Percentiles rank a stretch among this genome's conserved stretches.
phyloP scores from a whole-genome alignment of 2,329 filamentous ascomycete species.

The Thielaviopsis populi region DNA sequence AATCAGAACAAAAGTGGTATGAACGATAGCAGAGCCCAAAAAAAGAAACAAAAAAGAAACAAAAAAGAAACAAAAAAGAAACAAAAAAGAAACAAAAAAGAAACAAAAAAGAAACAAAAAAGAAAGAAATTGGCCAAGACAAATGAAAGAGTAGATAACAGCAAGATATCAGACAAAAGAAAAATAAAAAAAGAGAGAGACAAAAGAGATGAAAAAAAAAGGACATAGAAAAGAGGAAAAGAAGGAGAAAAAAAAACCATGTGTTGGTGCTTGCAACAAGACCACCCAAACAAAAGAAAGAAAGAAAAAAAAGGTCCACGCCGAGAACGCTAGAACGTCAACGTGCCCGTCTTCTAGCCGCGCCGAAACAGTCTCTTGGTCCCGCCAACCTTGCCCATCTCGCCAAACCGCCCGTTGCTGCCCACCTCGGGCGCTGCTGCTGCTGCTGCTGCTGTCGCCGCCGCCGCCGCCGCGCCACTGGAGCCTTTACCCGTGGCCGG shows the following conservation, averaged over 20 bases:
- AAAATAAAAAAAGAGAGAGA: slow-evolving; percentile 6
- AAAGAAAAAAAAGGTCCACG: neutral
- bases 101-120: slow-evolving; percentile 1
- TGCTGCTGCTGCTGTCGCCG: neutral
- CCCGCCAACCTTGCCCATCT: slow-evolving; percentile 55
- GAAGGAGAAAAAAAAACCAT: neutral
- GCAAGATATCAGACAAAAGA: neutral
- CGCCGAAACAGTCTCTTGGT: slow-evolving; percentile 57
- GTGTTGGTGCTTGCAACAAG: no score
- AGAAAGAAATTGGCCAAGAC: neutral
- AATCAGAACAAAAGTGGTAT: neutral
- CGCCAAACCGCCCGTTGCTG: slow-evolving; percentile 38
- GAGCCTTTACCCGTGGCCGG: neutral
- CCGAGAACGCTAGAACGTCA: slow-evolving; percentile 6
- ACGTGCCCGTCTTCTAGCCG: slow-evolving; percentile 18
- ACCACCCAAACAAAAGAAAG: no score
- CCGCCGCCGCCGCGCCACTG: neutral
- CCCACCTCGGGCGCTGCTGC: neutral
- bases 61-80: neutral
- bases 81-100: slow-evolving; percentile 1
- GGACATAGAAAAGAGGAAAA: slow-evolving; percentile 1
- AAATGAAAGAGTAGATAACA: neutral
- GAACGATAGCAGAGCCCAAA: neutral
- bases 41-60: neutral
- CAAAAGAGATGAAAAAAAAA: neutral